phyloP scores from a whole-genome alignment of 2,329 filamentous ascomycete species.

The Penicillium oxalicum region DNA sequence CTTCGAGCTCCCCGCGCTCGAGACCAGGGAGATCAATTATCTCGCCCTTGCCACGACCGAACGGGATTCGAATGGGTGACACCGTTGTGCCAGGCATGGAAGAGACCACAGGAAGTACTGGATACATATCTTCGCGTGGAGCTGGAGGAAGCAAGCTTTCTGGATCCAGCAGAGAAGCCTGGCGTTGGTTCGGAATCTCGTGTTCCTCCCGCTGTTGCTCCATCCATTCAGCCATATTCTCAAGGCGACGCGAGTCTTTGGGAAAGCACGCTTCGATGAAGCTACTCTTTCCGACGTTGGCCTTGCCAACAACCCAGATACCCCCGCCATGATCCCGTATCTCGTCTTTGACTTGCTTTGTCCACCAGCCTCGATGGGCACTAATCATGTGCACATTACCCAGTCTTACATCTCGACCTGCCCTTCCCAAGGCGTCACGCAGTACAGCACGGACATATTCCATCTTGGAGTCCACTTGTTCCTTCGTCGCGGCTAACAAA shows the following conservation, averaged over 20 bases:
- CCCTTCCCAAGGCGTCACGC: constrained; percentile 65
- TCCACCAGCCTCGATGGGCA: constrained; percentile 85
- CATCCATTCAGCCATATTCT: constrained; percentile 32
- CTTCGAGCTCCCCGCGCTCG: constrained; percentile 64
- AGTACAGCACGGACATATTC: constrained; percentile 74
- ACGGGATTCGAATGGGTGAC: constrained; percentile 87
- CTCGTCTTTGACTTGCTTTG: constrained; percentile 73
- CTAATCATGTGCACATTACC: constrained; percentile 86
- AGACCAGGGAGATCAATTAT: constrained; percentile 89
- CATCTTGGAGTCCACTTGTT: constrained; percentile 79
- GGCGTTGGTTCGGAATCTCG: constrained; percentile 9
- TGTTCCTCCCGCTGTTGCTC: constrained; percentile 23
- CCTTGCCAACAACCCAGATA: constrained; percentile 95
- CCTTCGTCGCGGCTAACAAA: constrained; percentile 73
- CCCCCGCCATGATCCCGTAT: constrained; percentile 79
- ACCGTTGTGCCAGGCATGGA: constrained; percentile 88
- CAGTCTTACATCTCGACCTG: constrained; percentile 65
- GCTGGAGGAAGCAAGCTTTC: constrained; percentile 66
- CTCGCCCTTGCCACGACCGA: constrained; percentile 79
- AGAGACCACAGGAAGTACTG: constrained; percentile 79
- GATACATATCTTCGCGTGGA: constrained; percentile 67
- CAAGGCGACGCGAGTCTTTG: constrained; percentile 53
- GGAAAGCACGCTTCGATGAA: constrained; percentile 85
- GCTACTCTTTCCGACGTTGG: constrained; percentile 94
- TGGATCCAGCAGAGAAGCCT: constrained; percentile 20